Conservation (phyloP, 352 stramenopile genomes). For the Pythium phragmitis region DNA sequence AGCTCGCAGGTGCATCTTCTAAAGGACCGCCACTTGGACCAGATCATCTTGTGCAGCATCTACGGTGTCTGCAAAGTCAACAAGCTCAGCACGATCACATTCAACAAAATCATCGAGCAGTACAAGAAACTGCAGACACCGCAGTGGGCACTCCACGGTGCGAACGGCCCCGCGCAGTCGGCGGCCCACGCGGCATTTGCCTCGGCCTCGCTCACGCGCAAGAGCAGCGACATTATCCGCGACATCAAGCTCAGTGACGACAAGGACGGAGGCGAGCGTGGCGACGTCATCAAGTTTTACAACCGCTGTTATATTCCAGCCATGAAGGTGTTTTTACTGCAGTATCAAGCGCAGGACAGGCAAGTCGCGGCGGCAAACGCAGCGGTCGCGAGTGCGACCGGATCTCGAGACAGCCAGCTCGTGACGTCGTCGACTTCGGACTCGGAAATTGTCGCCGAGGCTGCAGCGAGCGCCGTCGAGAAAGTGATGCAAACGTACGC, state of each 20-base stretch:
- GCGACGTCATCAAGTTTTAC: slow-evolving; percentile 91
- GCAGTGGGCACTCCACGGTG: slow-evolving; percentile 30
- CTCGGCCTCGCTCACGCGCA: slow-evolving; percentile 35
- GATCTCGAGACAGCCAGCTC: slow-evolving; percentile 34
- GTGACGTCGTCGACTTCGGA: slow-evolving; percentile 62
- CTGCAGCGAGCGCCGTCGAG: slow-evolving; percentile 65
- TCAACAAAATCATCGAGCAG: slow-evolving; percentile 72
- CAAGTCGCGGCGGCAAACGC: slow-evolving; percentile 76
- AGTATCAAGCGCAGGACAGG: slow-evolving; percentile 83
- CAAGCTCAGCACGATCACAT: slow-evolving; percentile 62
- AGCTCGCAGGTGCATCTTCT: slow-evolving; percentile 60
- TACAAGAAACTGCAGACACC: slow-evolving; percentile 71
- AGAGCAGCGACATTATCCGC: slow-evolving; percentile 67
- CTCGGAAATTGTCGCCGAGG: slow-evolving; percentile 76
- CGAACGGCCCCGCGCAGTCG: slow-evolving; percentile 11
- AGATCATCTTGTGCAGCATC: slow-evolving; percentile 81
- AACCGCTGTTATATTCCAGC: slow-evolving; percentile 80
- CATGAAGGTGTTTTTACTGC: slow-evolving; percentile 86
- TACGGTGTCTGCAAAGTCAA: slow-evolving; percentile 88
- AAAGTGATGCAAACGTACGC: slow-evolving; percentile 56
- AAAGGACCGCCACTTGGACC: slow-evolving; percentile 74
- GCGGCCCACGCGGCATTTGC: slow-evolving; percentile 27
- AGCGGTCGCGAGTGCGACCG: slow-evolving; percentile 44
- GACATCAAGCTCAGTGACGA: slow-evolving; percentile 69
- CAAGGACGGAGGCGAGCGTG: slow-evolving; percentile 32